Evolutionary conservation across 176 grass and related monocot genomes (phyloP).

Genomic region (Carex myosuroides): DNA sequence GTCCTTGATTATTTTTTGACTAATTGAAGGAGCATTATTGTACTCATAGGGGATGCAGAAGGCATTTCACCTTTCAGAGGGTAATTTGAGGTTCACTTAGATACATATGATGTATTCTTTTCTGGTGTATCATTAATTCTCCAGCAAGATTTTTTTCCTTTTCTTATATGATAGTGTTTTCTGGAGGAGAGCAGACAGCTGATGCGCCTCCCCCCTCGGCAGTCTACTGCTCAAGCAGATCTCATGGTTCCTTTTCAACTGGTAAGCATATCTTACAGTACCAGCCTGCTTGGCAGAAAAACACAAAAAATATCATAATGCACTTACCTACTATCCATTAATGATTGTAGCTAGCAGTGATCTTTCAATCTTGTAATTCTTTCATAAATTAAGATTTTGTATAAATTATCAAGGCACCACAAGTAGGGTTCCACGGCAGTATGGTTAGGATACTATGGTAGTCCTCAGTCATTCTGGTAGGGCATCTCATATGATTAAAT

Average conservation of each 20-base stretch:
- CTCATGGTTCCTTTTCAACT: constrained; percentile 95
- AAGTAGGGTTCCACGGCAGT: neutral
- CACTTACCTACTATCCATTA: neutral
- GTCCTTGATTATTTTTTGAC: neutral
- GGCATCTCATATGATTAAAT: neutral
- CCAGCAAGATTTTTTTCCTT: neutral
- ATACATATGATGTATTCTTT: neutral
- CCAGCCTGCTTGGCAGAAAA: neutral
- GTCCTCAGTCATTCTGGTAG: neutral
- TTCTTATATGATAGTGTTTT: constrained; percentile 72
- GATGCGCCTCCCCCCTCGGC: constrained; percentile 84
- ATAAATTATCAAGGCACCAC: neutral
- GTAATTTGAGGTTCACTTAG: neutral
- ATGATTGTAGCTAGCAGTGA: neutral
- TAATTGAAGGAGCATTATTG: neutral
- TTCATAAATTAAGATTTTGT: constrained; percentile 3
- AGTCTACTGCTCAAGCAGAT: constrained; percentile 99
- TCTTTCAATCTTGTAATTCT: neutral
- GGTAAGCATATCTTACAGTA: constrained; percentile 34
- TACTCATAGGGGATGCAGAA: neutral
- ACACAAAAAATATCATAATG: neutral
- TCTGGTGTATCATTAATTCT: neutral
- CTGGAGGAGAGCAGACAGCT: constrained; percentile 91
- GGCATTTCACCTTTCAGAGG: neutral
- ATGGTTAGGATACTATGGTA: neutral